A percentile compares a stretch with the other conserved stretches of the same genome.
These are phyloP conservation scores for Penicillium capsulatum DNA, from an alignment of 2,329 filamentous ascomycete species.

Conservation along the genomic window DNA sequence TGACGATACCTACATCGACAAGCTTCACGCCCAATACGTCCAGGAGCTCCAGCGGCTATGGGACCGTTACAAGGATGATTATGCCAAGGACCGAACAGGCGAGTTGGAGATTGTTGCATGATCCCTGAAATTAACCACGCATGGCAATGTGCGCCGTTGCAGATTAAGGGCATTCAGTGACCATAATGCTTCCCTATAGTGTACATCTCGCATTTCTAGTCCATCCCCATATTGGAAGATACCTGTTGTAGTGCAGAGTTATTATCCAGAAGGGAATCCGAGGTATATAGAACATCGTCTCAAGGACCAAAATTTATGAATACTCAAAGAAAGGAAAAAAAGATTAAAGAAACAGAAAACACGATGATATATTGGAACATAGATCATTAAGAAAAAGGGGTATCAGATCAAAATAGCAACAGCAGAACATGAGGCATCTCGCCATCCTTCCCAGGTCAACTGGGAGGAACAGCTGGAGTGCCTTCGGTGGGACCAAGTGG, in stretches of 20 bases:
- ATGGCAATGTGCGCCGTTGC: too few species aligned
- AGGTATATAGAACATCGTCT: too few species aligned
- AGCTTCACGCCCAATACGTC: slow-evolving; percentile 75
- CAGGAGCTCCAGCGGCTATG: slow-evolving; percentile 50
- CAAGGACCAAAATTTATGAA: too few species aligned
- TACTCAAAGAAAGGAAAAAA: too few species aligned
- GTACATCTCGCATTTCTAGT: too few species aligned
- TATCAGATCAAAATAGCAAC: slow-evolving; percentile 24
- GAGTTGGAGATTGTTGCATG: slow-evolving; percentile 45
- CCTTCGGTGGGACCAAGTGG: slow-evolving; percentile 22
- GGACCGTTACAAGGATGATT: slow-evolving; percentile 47
- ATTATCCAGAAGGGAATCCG: too few species aligned
- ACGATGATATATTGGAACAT: slow-evolving; percentile 10
- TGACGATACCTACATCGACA: slow-evolving; percentile 69
- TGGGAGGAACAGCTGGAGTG: slow-evolving; percentile 11
- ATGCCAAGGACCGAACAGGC: slow-evolving; percentile 40
- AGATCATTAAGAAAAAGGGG: slow-evolving; percentile 18
- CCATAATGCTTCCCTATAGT: too few species aligned
- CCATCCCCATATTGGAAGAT: too few species aligned
- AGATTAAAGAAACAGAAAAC: slow-evolving; percentile 12
- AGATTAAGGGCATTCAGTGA: too few species aligned
- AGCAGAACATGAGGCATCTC: slow-evolving; percentile 15
- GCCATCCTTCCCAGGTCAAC: slow-evolving; percentile 3
- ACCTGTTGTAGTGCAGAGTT: too few species aligned
- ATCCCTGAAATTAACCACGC: too few species aligned